Percentiles rank a stretch among this genome's conserved stretches.
phyloP scores from a whole-genome alignment of 495 filamentous ascomycete genomes.

The Penicillium cataractarum region DNA sequence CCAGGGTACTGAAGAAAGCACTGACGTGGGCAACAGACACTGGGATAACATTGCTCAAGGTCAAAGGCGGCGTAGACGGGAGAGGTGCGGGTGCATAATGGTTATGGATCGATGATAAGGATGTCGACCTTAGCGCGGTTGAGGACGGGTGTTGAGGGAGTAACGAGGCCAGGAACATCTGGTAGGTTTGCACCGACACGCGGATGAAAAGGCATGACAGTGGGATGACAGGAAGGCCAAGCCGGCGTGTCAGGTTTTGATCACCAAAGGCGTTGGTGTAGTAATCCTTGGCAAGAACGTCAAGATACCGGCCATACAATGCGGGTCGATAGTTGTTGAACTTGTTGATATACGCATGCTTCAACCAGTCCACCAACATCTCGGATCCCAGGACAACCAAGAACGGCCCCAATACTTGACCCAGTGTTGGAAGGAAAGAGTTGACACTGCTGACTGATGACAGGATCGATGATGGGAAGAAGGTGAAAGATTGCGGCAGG shows the following conservation, averaged over 20 bases:
- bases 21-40: slow-evolving; percentile 40
- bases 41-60: slow-evolving; percentile 41
- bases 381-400: slow-evolving; percentile 91
- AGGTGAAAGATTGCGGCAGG: slow-evolving; percentile 82
- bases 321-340: slow-evolving; percentile 95
- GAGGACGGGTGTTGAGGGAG: slow-evolving; percentile 75
- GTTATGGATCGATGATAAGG: slow-evolving; percentile 65
- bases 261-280: slow-evolving; percentile 94
- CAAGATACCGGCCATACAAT: slow-evolving; percentile 85
- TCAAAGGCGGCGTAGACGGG: slow-evolving; percentile 40
- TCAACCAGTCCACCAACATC: slow-evolving; percentile 96
- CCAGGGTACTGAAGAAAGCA: slow-evolving; percentile 39
- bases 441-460: slow-evolving; percentile 49
- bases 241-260: slow-evolving; percentile 82
- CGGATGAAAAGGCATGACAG: slow-evolving; percentile 94
- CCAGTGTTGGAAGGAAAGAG: slow-evolving; percentile 67
- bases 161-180: slow-evolving; percentile 93
- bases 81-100: slow-evolving; percentile 38
- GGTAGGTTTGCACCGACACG: slow-evolving; percentile 92
- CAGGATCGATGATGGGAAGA: slow-evolving; percentile 66
- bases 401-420: slow-evolving; percentile 89
- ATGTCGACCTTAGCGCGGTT: slow-evolving; percentile 64
- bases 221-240: slow-evolving; percentile 91
- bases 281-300: slow-evolving; percentile 95
- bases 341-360: slow-evolving; percentile 96